Evolutionary conservation across 202 grass and related monocot genomes (phyloP), one percentile per base, ranked within the genome.

Genomic region (Setaria viridis): DNA sequence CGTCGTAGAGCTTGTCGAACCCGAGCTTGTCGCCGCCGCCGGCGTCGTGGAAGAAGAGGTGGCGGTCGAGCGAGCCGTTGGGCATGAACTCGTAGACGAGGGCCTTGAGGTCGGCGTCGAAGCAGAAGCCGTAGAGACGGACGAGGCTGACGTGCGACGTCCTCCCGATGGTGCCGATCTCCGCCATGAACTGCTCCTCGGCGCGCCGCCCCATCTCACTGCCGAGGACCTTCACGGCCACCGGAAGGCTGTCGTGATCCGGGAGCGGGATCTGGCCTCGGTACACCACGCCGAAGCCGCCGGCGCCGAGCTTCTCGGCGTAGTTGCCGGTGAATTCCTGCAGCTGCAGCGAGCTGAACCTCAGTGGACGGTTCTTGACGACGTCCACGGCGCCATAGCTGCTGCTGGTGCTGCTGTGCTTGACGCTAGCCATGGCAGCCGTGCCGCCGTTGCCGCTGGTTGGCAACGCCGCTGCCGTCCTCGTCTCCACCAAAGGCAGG

Each of bases 151-250:
- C 62, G 54, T 91, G 89, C 0, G 66, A 81, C 1, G 89, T 88
- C 42, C 86, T 6, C 0, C 85, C 85, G 20, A 91, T 87, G 20
- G 89, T 91, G 43, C 82, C 89, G 29, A 88, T 70, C 67, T 91
- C 89, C 34, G 86, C 89, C 86, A 91, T 88, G 76, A 89, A 81
- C 54, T 82, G 87, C 77, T 89, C 83, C 82, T 89, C 87, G 56
- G 66, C 72, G 16, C 87, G 66, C 58, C 33, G 65, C 15, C 70
- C 82, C 15, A 89, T 64, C 59, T 35, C 20, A 14, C 7, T 54
- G 29, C 10, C 48, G 56, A 89, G 82, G 4, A 89, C 87, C 70
- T 89, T 89, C 21, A 89, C 82, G 46, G 87, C 87, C 17, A 89
- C 67, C 6, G 13, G 14, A 8, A 75, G 45, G 55, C 34, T 32